Conservation (phyloP, 225 moss, liverwort and hornwort species). For the Pseudoscleropodium purum region DNA sequence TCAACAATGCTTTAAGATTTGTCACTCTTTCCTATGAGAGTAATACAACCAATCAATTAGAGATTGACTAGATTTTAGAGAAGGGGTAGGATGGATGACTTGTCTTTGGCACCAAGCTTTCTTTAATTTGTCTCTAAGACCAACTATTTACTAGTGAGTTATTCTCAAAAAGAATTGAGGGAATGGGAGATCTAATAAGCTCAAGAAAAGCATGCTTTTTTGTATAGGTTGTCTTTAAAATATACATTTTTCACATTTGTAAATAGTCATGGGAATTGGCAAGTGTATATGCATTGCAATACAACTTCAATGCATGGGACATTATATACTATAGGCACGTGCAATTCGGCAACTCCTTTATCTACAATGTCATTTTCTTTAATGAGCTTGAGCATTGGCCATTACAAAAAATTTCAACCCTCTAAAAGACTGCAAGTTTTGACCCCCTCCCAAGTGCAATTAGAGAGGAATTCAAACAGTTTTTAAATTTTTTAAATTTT, state of each 20-base stretch:
- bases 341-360: background rate
- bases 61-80: too few species aligned
- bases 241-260: background rate
- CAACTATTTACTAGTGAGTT: background rate
- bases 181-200: background rate
- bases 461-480: too few species aligned
- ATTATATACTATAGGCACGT: background rate
- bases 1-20: background rate
- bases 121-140: too few species aligned
- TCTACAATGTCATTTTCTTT: background rate
- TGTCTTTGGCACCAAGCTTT: background rate
- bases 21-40: background rate
- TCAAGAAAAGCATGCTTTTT: background rate
- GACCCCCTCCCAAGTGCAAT: too few species aligned
- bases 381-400: background rate
- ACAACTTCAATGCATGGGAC: background rate
- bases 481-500: too few species aligned
- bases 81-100: background rate
- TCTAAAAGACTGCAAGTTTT: too few species aligned
- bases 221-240: background rate
- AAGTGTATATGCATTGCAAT: fast-evolving
- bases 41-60: background rate
- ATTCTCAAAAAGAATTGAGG: background rate
- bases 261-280: background rate
- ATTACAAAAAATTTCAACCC: too few species aligned